Base-by-base conservation (phyloP, 768 basidiomycete species). In the Pleurotus sapidus region DNA sequence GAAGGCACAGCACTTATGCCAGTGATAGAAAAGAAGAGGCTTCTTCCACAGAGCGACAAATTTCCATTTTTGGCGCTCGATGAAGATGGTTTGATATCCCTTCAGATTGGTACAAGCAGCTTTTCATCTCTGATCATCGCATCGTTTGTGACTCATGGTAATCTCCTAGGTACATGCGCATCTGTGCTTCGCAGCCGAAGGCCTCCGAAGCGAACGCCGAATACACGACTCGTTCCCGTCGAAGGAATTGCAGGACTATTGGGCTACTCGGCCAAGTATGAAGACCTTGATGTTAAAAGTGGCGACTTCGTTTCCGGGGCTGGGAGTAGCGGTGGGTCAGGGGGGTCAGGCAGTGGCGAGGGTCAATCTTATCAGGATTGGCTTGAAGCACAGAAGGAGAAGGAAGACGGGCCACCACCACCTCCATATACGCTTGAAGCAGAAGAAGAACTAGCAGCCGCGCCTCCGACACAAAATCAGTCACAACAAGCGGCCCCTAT, bases 1-100 rank as follows among this genome's bases (percentile, higher is more conserved):
- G 89, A 92, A 75, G 91, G 92, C 38, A 93, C 91, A 0, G 89
- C 85, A 1, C 82, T 91, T 60, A 82, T 94, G 78, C 92, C 92
- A 5, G 80, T 84, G 12, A 82, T 91, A 1, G 67, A 83, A 42
- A 74, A 77, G 57, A 83, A 84, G 58, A 72, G 78, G 5, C 72
- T 80, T 49, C 74, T 91, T 2, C 92, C 91, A 8, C 72, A 77
- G 56, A 78, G 80, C n/a, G 79, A 84, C 15, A 72, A 77, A 51
- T 84, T 76, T 64, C 75, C 75, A 15, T 87, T 91, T 63, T 69
- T 93, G 62, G 86, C 89, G 7, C 76, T 91, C 15, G 91, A 94
- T 63, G 84, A 80, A 59, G 92, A 93, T 62, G 91, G 3, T 79
- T 84, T 62, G 87, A 89, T 60, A 67, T 92, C 15, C 90, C 91